phyloP scores from a whole-genome alignment of 768 basidiomycete species.

The Lactifluus pinguis region DNA sequence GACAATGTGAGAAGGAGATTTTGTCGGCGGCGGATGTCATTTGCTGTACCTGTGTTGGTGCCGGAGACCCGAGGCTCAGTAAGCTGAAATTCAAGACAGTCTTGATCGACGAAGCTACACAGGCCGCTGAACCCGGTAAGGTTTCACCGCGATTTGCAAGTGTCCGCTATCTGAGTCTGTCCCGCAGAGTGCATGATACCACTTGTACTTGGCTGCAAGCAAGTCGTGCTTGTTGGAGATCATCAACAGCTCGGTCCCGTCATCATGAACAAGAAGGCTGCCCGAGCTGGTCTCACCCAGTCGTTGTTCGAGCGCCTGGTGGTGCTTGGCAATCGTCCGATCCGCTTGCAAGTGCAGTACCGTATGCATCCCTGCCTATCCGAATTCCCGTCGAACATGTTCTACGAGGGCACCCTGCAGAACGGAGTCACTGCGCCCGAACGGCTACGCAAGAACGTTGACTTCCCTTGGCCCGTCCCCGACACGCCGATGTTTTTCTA shows the following conservation, averaged over 20 bases:
- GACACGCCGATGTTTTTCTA: constrained; percentile 99
- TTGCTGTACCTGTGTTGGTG: constrained; percentile 96
- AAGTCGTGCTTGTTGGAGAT: constrained; percentile 96
- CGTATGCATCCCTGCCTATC: constrained; percentile 99
- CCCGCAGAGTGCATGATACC: constrained; percentile 96
- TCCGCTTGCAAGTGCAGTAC: constrained; percentile 98
- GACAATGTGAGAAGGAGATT: constrained; percentile 97
- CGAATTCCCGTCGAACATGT: constrained; percentile 99
- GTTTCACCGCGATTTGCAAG: constrained; percentile 6
- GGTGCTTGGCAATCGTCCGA: constrained; percentile 89
- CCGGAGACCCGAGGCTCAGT: constrained; percentile 90
- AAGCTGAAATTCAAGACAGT: constrained; percentile 99
- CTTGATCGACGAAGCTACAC: constrained; percentile 96
- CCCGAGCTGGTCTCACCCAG: constrained; percentile 95
- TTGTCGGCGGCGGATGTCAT: constrained; percentile 92
- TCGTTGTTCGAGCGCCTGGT: constrained; percentile 98
- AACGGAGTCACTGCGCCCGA: constrained; percentile 99
- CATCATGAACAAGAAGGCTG: constrained; percentile 99
- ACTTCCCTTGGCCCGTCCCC: constrained; percentile 97
- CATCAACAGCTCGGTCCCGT: constrained; percentile 97
- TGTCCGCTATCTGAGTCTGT: constrained; percentile 8
- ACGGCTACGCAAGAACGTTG: constrained; percentile 92
- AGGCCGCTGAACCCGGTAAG: constrained; percentile 91
- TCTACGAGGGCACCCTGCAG: constrained; percentile 97
- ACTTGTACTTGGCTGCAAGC: constrained; percentile 94